Conservation (phyloP, 1,284 basidiomycete genomes). For the Gastroboletus turbinatus region DNA sequence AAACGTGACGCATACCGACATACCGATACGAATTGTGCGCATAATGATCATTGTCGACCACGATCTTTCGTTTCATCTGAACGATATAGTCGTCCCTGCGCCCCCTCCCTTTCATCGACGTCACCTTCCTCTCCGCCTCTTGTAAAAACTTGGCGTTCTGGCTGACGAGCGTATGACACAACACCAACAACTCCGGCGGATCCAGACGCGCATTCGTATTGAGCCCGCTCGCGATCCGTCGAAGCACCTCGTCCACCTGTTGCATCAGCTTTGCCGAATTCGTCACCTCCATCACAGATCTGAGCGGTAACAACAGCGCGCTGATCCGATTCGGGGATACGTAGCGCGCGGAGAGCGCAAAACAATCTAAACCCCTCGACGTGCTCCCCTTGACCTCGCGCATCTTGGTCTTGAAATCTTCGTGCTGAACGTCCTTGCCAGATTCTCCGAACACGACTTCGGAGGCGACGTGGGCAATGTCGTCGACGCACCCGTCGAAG, state of each 20-base stretch:
- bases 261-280: conserved; percentile 82
- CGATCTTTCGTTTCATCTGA: conserved; percentile 70
- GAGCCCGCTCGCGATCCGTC: conserved; percentile 81
- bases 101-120: conserved; percentile 34
- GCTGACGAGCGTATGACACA: conserved; percentile 89
- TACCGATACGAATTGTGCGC: conserved; percentile 83
- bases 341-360: conserved; percentile 76
- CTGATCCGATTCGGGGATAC: conserved; percentile 78
- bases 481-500: conserved; percentile 78
- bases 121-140: conserved; percentile 44
- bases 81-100: conserved; percentile 67
- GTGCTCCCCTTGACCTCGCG: conserved; percentile 82
- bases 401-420: conserved; percentile 95
- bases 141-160: conserved; percentile 87
- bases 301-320: conserved; percentile 76
- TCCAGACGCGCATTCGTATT: conserved; percentile 79
- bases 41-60: conserved; percentile 67
- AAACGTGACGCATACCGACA: conserved; percentile 15
- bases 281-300: conserved; percentile 86
- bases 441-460: conserved; percentile 97
- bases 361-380: conserved; percentile 82
- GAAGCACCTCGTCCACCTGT: conserved; percentile 86
- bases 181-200: conserved; percentile 71
- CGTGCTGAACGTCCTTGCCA: conserved; percentile 84
- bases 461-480: conserved; percentile 79